Conservation (phyloP, 441 rosid genomes). For the Capsella rubella region DNA sequence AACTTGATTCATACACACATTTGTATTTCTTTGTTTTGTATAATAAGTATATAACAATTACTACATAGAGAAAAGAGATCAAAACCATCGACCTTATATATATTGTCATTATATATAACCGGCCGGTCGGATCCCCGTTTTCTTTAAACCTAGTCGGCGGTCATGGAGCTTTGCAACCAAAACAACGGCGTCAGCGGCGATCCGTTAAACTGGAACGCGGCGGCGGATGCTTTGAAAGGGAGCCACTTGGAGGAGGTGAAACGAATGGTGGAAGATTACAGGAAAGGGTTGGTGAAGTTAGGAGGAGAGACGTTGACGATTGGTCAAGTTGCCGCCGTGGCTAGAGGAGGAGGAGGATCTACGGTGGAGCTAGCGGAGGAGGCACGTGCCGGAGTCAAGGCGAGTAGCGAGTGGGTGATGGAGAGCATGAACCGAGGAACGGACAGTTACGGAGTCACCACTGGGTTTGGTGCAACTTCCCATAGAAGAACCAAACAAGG, state of each 20-base stretch:
- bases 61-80: background rate
- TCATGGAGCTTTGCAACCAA: slow-evolving; percentile 38
- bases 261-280: slow-evolving; percentile 54
- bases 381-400: slow-evolving; percentile 55
- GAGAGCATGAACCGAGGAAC: slow-evolving; percentile 59
- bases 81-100: background rate
- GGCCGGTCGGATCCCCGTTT: background rate
- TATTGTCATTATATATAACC: background rate
- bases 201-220: slow-evolving; percentile 57
- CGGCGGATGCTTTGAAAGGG: slow-evolving; percentile 55
- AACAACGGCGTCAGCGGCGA: slow-evolving; percentile 38
- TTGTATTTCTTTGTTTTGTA: slow-evolving; percentile 9
- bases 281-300: slow-evolving; percentile 44
- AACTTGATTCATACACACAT: slow-evolving; percentile 19
- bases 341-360: slow-evolving; percentile 41
- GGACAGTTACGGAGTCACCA: slow-evolving; percentile 64
- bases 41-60: slow-evolving; percentile 7
- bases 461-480: slow-evolving; percentile 73
- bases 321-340: slow-evolving; percentile 64
- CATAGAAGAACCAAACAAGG: slow-evolving; percentile 66
- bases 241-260: slow-evolving; percentile 64
- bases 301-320: slow-evolving; percentile 62
- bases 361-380: slow-evolving; percentile 57
- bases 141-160: background rate
- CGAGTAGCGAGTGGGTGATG: slow-evolving; percentile 68